phyloP scores from a whole-genome alignment of 805 yeast species.

The Candida tallmaniae region DNA sequence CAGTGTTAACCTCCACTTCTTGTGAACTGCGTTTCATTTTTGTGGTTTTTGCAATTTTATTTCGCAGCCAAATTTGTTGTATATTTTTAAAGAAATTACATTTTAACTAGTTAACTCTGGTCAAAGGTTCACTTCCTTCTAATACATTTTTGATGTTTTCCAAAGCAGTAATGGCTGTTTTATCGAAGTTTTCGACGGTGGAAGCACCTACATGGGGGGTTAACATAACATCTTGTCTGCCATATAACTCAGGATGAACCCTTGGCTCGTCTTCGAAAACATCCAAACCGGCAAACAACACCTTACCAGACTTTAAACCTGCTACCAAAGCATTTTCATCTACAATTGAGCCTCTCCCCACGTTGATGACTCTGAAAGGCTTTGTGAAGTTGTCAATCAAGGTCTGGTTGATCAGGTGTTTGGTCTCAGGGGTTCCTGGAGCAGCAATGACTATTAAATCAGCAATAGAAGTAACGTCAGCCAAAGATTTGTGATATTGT shows the following conservation, averaged over 20 bases:
- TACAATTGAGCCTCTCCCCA: slow-evolving; percentile 70
- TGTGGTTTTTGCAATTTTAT: slow-evolving; percentile 4
- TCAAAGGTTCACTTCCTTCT: slow-evolving; percentile 7
- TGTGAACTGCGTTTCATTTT: slow-evolving; percentile 3
- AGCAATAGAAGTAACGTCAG: slow-evolving; percentile 32
- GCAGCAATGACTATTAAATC: slow-evolving; percentile 64
- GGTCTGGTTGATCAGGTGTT: slow-evolving; percentile 46
- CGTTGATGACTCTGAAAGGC: slow-evolving; percentile 63
- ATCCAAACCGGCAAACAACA: slow-evolving; percentile 67
- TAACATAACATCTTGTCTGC: slow-evolving; percentile 58
- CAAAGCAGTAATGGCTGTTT: slow-evolving; percentile 50
- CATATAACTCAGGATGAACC: slow-evolving; percentile 44
- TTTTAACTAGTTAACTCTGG: slow-evolving; percentile 9
- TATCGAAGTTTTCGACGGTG: slow-evolving; percentile 50
- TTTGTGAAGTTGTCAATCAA: slow-evolving; percentile 44
- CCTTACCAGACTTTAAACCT: slow-evolving; percentile 56
- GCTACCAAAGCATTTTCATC: slow-evolving; percentile 61
- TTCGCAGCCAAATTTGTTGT: neutral
- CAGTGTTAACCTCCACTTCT: neutral
- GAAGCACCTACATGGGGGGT: slow-evolving; percentile 74
- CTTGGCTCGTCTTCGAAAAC: slow-evolving; percentile 65
- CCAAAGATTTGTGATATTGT: slow-evolving; percentile 33
- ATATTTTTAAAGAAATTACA: no score
- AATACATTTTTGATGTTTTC: slow-evolving; percentile 48
- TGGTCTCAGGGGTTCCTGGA: slow-evolving; percentile 60